Evolutionary conservation across 495 filamentous ascomycete species (phyloP), one percentile per base, ranked within the genome.

Genomic region (Penicillium canescens): DNA sequence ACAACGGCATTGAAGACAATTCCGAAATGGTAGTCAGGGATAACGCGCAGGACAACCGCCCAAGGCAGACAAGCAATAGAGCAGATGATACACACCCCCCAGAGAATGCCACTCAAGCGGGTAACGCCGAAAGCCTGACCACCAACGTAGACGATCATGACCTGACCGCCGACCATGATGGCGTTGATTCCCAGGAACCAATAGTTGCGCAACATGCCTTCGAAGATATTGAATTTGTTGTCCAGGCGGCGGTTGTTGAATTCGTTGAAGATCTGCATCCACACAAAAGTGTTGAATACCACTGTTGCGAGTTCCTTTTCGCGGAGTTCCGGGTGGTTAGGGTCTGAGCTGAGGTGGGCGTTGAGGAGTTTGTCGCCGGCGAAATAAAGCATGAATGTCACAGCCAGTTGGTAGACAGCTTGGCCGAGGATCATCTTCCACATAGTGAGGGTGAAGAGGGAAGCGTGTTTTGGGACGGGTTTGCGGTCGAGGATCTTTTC

Each of bases 241-340:
- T 96, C 91, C 18, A 96, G 76, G 20, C 90, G 88, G 42, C 91
- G 89, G 70, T 92, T 93, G 78, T 94, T 96, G 83, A 91, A 93
- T 66, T 93, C 87, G 69, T 96, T 96, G 77, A 95, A 96, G 56
- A 96, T 92, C 56, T 96, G 91, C 90, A 96, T 94, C 91, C 91
- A 96, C 14, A 96, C 91, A 46, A 96, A 96, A 4, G 89, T 90
- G 74, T 96, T 96, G 81, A 96, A 96, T 6, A 96, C 87, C 40
- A 95, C 77, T 1, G 88, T 91, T 39, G 81, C 70, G 42, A 92
- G 74, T 57, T 88, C 73, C 1, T 63, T 73, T 12, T 75, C 42
- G 1, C 64, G 64, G 9, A 50, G 45, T 3, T 9, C 50, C 1
- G 28, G 28, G 28, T 31, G 28, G 7, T 2, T 31, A 10, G 63